Percentiles rank a stretch among this genome's conserved stretches.
phyloP scores from a whole-genome alignment of 306 rosid species.

The Elaeagnus macrophylla region DNA sequence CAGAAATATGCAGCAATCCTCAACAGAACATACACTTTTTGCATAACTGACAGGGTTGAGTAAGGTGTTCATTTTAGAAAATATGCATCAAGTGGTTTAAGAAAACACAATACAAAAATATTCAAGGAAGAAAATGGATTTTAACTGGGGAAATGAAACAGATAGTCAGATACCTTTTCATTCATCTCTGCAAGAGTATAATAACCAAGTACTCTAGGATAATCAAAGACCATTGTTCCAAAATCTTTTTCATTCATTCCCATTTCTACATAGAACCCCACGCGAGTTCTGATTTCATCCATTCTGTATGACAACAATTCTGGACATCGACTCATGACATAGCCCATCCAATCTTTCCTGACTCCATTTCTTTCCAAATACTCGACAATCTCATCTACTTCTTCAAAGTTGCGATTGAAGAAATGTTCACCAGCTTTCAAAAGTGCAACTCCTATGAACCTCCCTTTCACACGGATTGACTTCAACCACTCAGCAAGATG shows the following conservation, averaged over 20 bases:
- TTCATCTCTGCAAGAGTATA: conserved; percentile 63
- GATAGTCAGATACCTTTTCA: conserved; percentile 49
- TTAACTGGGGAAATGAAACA: background rate
- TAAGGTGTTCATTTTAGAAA: background rate
- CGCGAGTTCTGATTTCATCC: conserved; percentile 64
- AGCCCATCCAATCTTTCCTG: conserved; percentile 82
- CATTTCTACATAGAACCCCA: conserved; percentile 55
- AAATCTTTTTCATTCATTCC: conserved; percentile 73
- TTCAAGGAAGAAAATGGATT: conserved; percentile 4
- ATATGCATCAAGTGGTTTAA: background rate
- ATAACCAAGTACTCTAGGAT: conserved; percentile 63
- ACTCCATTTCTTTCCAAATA: conserved; percentile 70
- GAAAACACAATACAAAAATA: background rate
- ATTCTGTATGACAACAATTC: conserved; percentile 56
- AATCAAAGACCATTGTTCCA: conserved; percentile 97
- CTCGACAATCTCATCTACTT: conserved; percentile 60
- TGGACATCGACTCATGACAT: conserved; percentile 73
- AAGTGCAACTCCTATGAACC: conserved; percentile 51
- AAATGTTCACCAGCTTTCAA: conserved; percentile 56
- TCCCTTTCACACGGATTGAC: conserved; percentile 59
- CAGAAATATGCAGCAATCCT: too few species aligned
- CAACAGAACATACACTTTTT: too few species aligned
- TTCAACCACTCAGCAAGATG: conserved; percentile 62
- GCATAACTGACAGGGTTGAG: too few species aligned
- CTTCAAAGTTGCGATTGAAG: conserved; percentile 39